phyloP scores from a whole-genome alignment of 2,329 filamentous ascomycete genomes.

The Pseudocercospora macadamiae region DNA sequence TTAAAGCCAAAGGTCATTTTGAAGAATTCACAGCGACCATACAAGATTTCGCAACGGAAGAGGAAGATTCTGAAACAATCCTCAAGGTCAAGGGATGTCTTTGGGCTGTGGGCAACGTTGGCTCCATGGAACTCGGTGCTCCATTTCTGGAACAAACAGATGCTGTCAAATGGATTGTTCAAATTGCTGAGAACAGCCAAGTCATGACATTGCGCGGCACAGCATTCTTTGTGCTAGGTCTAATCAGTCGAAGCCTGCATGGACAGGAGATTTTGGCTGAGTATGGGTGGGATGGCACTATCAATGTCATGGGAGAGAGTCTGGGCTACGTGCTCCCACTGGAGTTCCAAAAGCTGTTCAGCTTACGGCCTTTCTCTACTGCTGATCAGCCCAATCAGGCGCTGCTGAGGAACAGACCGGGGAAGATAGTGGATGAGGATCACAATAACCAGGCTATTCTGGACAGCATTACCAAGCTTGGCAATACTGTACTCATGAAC shows the following conservation, averaged over 20 bases:
- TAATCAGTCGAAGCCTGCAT: slow-evolving; percentile 89
- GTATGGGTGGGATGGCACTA: slow-evolving; percentile 89
- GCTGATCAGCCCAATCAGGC: slow-evolving; percentile 14
- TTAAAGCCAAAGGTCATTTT: slow-evolving; percentile 94
- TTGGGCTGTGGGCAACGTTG: slow-evolving; percentile 97
- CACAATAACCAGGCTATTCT: slow-evolving; percentile 72
- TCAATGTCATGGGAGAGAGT: slow-evolving; percentile 78
- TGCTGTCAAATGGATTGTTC: slow-evolving; percentile 82
- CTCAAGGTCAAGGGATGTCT: slow-evolving; percentile 95
- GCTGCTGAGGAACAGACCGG: slow-evolving; percentile 22
- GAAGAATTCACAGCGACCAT: slow-evolving; percentile 90
- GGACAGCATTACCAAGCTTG: slow-evolving; percentile 81
- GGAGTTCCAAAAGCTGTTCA: slow-evolving; percentile 77
- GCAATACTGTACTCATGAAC: slow-evolving; percentile 91
- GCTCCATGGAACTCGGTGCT: slow-evolving; percentile 95
- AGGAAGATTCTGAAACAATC: slow-evolving; percentile 80
- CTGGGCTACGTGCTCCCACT: slow-evolving; percentile 85
- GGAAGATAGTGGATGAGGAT: slow-evolving; percentile 49
- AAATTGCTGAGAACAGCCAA: slow-evolving; percentile 83
- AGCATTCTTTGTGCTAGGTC: slow-evolving; percentile 90
- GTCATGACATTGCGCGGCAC: slow-evolving; percentile 94
- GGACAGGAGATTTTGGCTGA: slow-evolving; percentile 89
- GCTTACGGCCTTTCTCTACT: slow-evolving; percentile 49
- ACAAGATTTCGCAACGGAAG: slow-evolving; percentile 80
- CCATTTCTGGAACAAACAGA: slow-evolving; percentile 90